Percentiles rank a stretch among this genome's conserved stretches.
These are phyloP conservation scores for Rhizopogon vesiculosus DNA, from an alignment of 768 basidiomycete genomes.

Conservation along the genomic window DNA sequence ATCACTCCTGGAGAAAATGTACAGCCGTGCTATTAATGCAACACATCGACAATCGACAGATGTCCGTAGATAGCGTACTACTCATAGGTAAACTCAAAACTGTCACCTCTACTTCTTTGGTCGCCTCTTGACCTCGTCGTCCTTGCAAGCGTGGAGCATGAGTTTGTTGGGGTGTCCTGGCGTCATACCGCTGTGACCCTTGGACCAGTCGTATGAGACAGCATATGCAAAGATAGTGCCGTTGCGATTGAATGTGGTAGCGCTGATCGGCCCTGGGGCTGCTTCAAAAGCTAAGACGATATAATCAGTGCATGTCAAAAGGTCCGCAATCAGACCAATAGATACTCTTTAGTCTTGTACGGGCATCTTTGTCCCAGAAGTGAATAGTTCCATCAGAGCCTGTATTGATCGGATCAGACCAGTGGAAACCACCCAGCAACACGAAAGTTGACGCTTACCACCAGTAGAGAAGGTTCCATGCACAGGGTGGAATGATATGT, in stretches of 20 bases:
- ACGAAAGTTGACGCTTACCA: slow-evolving; percentile 34
- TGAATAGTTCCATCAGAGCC: slow-evolving; percentile 84
- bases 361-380: slow-evolving; percentile 94
- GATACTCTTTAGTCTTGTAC: slow-evolving; percentile 87
- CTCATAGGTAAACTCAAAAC: neutral
- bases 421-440: neutral
- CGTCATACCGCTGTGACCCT: slow-evolving; percentile 84
- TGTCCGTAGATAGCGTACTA: slow-evolving; percentile 1
- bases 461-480: slow-evolving; percentile 85
- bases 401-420: slow-evolving; percentile 16
- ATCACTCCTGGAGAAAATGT: neutral
- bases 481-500: slow-evolving; percentile 80
- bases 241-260: slow-evolving; percentile 81
- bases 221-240: slow-evolving; percentile 91
- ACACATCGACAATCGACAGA: slow-evolving; percentile 2
- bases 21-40: slow-evolving; percentile 4
- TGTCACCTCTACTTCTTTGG: slow-evolving; percentile 24
- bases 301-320: neutral
- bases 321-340: slow-evolving; percentile 3
- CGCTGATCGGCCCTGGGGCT: slow-evolving; percentile 69
- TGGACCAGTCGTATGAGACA: slow-evolving; percentile 91
- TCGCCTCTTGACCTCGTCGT: slow-evolving; percentile 79
- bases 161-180: slow-evolving; percentile 67
- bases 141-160: slow-evolving; percentile 81
- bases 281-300: slow-evolving; percentile 60